Evolutionary conservation across 192 early-diverging fungal genomes (phyloP), one percentile per base, ranked within the genome.

Genomic region (Martensiomyces pterosporus): DNA sequence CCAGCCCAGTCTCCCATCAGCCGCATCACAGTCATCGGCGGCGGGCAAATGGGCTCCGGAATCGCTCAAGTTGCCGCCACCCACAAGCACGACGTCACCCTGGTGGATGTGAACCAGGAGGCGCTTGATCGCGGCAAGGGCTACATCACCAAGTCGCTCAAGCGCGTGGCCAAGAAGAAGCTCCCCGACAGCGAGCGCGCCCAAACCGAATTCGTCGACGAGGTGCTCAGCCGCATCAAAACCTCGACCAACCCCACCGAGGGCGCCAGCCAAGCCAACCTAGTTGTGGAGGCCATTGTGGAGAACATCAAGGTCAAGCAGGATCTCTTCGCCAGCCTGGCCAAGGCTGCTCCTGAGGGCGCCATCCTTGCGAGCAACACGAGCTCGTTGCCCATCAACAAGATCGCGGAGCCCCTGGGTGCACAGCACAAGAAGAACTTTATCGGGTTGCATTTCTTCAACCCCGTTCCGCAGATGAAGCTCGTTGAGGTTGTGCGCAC

Each of bases 381-480:
- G 7, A 92, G 89, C 13, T 93, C 91, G 4, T 64, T 98, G 36
- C 86, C 89, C 10, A 92, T 98, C 24, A 63, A 55, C 22, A 80
- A 84, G 43, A 95, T 98, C 60, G 90, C 89, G 13, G 78, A 81
- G 57, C 75, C 62, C 12, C 74, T 84, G 29, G 54, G 69, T 9
- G 73, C 69, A 1, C 45, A 60, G 45, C 72, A 85, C 2, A 49
- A 56, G 26, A 62, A 70, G 39, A 75, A 77, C 17, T 89, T 94
- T 50, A 85, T 88, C 17, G 94, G 94, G 24, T 69, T 94, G 49
- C 94, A 98, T 64, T 98, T 93, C 71, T 98, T 98, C 75, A 98
- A 98, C 80, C 94, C 94, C 3, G 94, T 98, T n/a, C 88, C 94
- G 24, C 88, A 91, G 67, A 98, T 98, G 94, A 93, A 94, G 75